Percentiles rank a stretch among this genome's conserved stretches.
These are phyloP conservation scores for Paulownia fortunei DNA, from an alignment of 257 asterid genomes.

Conservation along the genomic window DNA sequence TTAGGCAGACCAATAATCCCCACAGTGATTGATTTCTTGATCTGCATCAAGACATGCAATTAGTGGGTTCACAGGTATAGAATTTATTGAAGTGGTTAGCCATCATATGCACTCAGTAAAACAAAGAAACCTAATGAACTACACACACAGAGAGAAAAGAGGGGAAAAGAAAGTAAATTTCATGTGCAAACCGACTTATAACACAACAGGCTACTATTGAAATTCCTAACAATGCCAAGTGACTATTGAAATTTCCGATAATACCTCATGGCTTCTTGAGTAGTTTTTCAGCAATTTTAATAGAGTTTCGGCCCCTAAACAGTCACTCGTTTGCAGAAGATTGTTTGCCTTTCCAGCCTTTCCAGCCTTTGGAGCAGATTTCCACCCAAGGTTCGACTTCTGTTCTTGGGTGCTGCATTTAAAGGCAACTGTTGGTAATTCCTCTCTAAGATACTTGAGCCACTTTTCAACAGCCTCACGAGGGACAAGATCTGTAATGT, in stretches of 20 bases:
- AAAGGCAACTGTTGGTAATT: slow-evolving; percentile 90
- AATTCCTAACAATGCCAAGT: background rate
- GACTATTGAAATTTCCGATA: background rate
- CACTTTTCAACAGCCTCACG: slow-evolving; percentile 93
- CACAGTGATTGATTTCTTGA: slow-evolving; percentile 88
- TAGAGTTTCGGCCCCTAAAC: slow-evolving; percentile 92
- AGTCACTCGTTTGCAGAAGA: slow-evolving; percentile 84
- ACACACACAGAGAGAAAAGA: background rate
- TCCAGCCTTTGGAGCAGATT: slow-evolving; percentile 62
- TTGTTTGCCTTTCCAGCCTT: slow-evolving; percentile 52
- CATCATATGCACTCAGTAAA: background rate
- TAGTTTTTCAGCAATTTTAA: slow-evolving; percentile 71
- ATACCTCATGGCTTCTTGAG: slow-evolving; percentile 46
- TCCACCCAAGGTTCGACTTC: slow-evolving; percentile 94
- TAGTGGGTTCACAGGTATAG: background rate
- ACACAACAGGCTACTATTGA: background rate
- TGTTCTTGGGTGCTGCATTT: slow-evolving; percentile 97
- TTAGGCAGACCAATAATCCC: slow-evolving; percentile 97
- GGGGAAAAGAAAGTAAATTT: background rate
- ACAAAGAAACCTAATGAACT: background rate
- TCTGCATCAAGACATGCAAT: slow-evolving; percentile 55
- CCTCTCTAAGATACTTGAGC: slow-evolving; percentile 95
- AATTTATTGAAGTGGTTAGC: background rate
- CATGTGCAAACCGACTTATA: background rate
- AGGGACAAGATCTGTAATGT: slow-evolving; percentile 84